Base-by-base conservation (phyloP, 2,329 filamentous ascomycete genomes). In the Alternaria sp. region DNA sequence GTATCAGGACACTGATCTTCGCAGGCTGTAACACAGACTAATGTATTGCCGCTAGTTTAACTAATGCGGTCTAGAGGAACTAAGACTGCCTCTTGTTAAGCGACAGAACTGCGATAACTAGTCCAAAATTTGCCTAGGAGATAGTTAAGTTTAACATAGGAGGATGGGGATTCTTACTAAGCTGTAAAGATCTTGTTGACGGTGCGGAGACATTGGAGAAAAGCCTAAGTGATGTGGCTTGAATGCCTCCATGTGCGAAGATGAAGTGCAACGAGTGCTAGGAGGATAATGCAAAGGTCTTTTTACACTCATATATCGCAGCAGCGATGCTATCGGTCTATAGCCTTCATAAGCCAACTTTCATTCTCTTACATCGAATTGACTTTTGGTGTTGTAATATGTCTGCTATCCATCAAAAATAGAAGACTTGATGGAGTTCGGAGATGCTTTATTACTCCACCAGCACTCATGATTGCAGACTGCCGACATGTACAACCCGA, bases 371-470 rank as follows among this genome's bases (percentile, higher is more conserved):
- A 11, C 2, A 11, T 28, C 3, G 26, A 28, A 28, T 4, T 3
- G 10, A 28, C 26, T 28, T 1, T 11, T 11, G 5, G 3, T 28
- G 1, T 28, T 28, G 11, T 11, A 1, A 30, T 30, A 5, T 12
- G 33, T 37, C 33, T n/a, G 0, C 0, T 3, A n/a, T 4, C 2
- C 33, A 37, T n/a, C 33, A 37, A 15, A 37, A 4, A 4, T 0
- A 8, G 14, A 15, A 15, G 33, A 8, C 8, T 3, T 37, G 14
- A 37, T 37, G 8, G 1, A 5, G 8, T 41, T 41, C 2, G 15
- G 4, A n/a, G 15, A 4, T 4, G 2, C 15, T 5, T 12, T 11
- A 8, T 9, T n/a, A 2, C 18, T 37, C 18, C 8, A 5, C 10
- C 4, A 15, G 6, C 3, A 15, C 21, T 33, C 5, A 21, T 0